These are phyloP conservation scores for Eurotiales sp. DNA, from an alignment of 2,329 filamentous ascomycete genomes.

Conservation along the genomic window DNA sequence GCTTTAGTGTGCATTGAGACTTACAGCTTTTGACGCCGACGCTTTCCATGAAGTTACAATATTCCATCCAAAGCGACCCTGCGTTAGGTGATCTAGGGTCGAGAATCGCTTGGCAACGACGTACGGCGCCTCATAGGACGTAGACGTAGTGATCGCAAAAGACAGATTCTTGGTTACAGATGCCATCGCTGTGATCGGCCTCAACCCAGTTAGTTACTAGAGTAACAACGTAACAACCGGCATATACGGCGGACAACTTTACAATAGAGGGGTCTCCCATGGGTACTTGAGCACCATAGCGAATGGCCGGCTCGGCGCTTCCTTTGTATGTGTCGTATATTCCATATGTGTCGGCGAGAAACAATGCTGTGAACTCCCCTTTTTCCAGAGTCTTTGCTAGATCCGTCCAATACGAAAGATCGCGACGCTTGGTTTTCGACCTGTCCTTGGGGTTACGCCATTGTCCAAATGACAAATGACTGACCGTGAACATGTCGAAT, in stretches of 20 bases:
- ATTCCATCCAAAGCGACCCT: slow-evolving; percentile 59
- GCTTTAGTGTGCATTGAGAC: no score
- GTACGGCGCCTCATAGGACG: slow-evolving; percentile 67
- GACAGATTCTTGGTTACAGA: slow-evolving; percentile 62
- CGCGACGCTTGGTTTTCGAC: slow-evolving; percentile 36
- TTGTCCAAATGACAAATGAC: slow-evolving; percentile 32
- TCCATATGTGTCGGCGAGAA: slow-evolving; percentile 50
- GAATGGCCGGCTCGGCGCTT: slow-evolving; percentile 54
- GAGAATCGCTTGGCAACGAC: slow-evolving; percentile 61
- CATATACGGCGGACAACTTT: no score
- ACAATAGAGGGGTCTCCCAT: slow-evolving; percentile 63
- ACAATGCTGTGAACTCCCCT: slow-evolving; percentile 49
- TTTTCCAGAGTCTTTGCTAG: slow-evolving; percentile 46
- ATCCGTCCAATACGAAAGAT: slow-evolving; percentile 45
- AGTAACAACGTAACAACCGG: no score
- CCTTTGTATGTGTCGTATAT: slow-evolving; percentile 68
- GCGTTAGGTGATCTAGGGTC: slow-evolving; percentile 64
- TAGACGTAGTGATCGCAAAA: slow-evolving; percentile 65
- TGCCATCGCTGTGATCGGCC: slow-evolving; percentile 63
- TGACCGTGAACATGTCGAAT: slow-evolving; percentile 37
- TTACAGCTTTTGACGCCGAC: slow-evolving; percentile 61
- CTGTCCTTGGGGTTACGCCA: slow-evolving; percentile 28
- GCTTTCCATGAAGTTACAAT: slow-evolving; percentile 68
- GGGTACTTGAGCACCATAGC: slow-evolving; percentile 64
- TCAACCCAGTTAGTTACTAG: no score